Base-by-base conservation (phyloP, 345 rosid species). In the Hypericum androsaemum region DNA sequence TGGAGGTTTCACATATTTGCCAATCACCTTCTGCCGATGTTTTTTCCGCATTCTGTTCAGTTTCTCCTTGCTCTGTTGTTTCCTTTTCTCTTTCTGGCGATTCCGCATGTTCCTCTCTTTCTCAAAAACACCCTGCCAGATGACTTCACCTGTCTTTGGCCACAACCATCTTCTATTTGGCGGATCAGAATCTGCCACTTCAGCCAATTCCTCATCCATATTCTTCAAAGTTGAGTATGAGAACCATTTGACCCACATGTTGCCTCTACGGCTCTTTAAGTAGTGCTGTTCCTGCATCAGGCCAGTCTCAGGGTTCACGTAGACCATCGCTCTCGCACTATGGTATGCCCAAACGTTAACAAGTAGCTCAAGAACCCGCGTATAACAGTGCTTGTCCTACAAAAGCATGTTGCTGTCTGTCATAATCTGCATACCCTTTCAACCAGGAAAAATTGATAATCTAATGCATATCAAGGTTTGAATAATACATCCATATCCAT, bases 321-420 rank as follows among this genome's bases (percentile, higher is more conserved):
- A 94, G 6, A 94, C 81, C 64, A 94, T 83, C 41, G 77, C 77
- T 49, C 95, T 73, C 5, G 80, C 85, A 50, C 97, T 86, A 70
- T 94, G 99, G 76, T 86, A 94, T 5, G 95, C 95, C 97, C 99
- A 88, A 41, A 94, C 89, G 52, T 88, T 94, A 57, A 94, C 73
- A 39, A 94, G 87, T 32, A 88, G 84, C 81, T 94, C 99, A 14
- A 94, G 92, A 68, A 86, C 48, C 61, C 94, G 71, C 0, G 92
- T 81, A 55, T 88, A 88, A 65, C 98, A 92, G 52, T 77, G 94
- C 69, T 83, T 88, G 69, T 88, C 98, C 98, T 92, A 77, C 66
- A 66, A 13, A 36, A 8, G n/a, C n/a, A n/a, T n/a, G n/a, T n/a
- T n/a, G n/a, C n/a, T n/a, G n/a, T n/a, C n/a, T n/a, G n/a, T n/a